phyloP scores from a whole-genome alignment of 2,329 filamentous ascomycete genomes.

The Colletotrichum lentis region DNA sequence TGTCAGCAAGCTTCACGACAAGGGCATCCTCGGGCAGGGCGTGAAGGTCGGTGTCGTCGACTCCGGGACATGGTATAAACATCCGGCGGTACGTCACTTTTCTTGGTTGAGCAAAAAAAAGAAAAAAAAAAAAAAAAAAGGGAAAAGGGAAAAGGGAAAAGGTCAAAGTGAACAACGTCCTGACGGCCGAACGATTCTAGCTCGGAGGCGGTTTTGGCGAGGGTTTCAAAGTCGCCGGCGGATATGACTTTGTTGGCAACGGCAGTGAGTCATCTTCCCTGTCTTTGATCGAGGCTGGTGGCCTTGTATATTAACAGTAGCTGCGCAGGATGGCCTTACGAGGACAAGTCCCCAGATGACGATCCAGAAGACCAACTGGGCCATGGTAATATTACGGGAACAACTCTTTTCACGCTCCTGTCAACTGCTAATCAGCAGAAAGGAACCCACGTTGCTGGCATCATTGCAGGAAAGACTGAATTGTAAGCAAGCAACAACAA shows the following conservation, averaged over 20 bases:
- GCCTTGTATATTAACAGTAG: not conserved
- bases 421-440: not conserved
- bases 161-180: not conserved
- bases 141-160: too few relatives aligned
- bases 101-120: not conserved
- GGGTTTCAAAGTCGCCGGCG: constrained; percentile 54
- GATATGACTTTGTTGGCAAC: constrained; percentile 56
- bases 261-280: constrained; percentile 39
- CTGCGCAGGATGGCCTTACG: constrained; percentile 26
- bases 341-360: constrained; percentile 37
- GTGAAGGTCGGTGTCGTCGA: constrained; percentile 52
- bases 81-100: constrained; percentile 45
- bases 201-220: constrained; percentile 57
- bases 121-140: too few relatives aligned
- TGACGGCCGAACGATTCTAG: constrained; percentile 40
- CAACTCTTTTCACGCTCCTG: not conserved
- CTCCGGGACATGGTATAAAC: constrained; percentile 52
- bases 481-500: constrained; percentile 27
- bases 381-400: constrained; percentile 40
- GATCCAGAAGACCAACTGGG: constrained; percentile 43
- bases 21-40: constrained; percentile 50
- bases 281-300: constrained; percentile 39
- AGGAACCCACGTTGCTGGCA: constrained; percentile 47
- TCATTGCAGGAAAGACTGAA: constrained; percentile 44
- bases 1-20: constrained; percentile 50